Percentiles rank a stretch among this genome's conserved stretches.
Conservation (phyloP, 768 basidiomycete species). For the Tulasnella sp. region DNA sequence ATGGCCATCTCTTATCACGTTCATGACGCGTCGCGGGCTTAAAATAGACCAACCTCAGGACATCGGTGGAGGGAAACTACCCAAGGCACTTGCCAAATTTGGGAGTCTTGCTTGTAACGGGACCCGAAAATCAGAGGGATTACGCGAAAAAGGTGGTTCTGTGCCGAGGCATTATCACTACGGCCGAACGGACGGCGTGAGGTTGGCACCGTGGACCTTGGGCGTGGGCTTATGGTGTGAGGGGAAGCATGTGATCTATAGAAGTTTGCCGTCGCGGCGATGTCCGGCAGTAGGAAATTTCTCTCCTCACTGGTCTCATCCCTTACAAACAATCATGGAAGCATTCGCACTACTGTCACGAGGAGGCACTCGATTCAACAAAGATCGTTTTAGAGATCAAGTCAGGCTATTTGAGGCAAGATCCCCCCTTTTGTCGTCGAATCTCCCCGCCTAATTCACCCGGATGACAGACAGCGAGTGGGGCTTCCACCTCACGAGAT, state of each 20-base stretch:
- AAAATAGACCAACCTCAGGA: background rate
- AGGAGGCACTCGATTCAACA: conserved; percentile 80
- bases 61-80: background rate
- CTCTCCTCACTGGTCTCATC: background rate
- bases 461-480: background rate
- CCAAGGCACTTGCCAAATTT: background rate
- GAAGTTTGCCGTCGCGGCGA: background rate
- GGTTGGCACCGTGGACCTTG: background rate
- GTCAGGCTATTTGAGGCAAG: conserved; percentile 62
- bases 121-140: background rate
- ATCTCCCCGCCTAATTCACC: background rate
- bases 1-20: background rate
- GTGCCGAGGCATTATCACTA: background rate
- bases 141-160: background rate
- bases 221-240: background rate
- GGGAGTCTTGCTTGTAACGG: background rate
- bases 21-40: background rate
- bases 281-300: background rate
- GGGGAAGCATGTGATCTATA: background rate
- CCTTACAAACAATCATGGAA: conserved; percentile 54
- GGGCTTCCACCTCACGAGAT: conserved; percentile 29
- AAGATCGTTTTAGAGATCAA: conserved; percentile 64
- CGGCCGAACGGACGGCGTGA: background rate
- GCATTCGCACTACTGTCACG: conserved; percentile 86
- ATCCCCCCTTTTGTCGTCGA: background rate